Percentiles rank a stretch among this genome's conserved stretches.
Conservation (phyloP, 2,329 filamentous ascomycete species). For the Diaporthe capsici region DNA sequence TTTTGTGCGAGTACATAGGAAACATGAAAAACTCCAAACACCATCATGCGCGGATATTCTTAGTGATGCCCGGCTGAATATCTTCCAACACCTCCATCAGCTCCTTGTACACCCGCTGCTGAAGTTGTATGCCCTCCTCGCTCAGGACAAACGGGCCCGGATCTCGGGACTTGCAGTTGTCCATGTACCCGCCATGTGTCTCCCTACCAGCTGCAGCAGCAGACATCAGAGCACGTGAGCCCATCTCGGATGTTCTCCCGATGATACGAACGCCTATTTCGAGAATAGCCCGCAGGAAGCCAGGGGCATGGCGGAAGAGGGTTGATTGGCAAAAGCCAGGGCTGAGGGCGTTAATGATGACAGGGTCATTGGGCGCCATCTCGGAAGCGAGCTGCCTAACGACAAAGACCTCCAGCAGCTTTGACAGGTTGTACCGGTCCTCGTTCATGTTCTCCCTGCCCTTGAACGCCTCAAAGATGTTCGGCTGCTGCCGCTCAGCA, state of each 20-base stretch:
- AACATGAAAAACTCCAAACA: too few relatives aligned
- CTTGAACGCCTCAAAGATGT: constrained; percentile 54
- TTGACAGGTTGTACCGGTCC: constrained; percentile 54
- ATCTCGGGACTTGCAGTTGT: constrained; percentile 49
- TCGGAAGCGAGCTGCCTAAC: constrained; percentile 53
- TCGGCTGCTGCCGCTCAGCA: constrained; percentile 48
- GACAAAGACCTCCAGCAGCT: constrained; percentile 52
- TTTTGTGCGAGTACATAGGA: neutral
- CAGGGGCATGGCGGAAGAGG: constrained; percentile 50
- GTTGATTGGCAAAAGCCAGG: constrained; percentile 58
- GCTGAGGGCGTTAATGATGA: constrained; percentile 56
- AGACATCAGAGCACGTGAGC: constrained; percentile 55
- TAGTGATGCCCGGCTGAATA: constrained; percentile 56
- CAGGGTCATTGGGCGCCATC: constrained; percentile 47
- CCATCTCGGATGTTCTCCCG: constrained; percentile 55
- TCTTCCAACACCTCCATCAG: constrained; percentile 58
- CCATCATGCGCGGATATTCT: constrained; percentile 48
- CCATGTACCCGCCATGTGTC: constrained; percentile 59
- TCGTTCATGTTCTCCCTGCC: constrained; percentile 44
- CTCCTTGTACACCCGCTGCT: constrained; percentile 58
- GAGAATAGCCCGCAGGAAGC: constrained; percentile 11
- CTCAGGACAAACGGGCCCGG: constrained; percentile 52
- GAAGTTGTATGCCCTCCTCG: constrained; percentile 53
- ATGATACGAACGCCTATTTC: constrained; percentile 42
- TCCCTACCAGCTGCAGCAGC: constrained; percentile 55